A percentile compares a stretch with the other conserved stretches of the same genome.
Evolutionary conservation across 2,329 filamentous ascomycete genomes (phyloP).

Genomic region (Sporothrix sp.): DNA sequence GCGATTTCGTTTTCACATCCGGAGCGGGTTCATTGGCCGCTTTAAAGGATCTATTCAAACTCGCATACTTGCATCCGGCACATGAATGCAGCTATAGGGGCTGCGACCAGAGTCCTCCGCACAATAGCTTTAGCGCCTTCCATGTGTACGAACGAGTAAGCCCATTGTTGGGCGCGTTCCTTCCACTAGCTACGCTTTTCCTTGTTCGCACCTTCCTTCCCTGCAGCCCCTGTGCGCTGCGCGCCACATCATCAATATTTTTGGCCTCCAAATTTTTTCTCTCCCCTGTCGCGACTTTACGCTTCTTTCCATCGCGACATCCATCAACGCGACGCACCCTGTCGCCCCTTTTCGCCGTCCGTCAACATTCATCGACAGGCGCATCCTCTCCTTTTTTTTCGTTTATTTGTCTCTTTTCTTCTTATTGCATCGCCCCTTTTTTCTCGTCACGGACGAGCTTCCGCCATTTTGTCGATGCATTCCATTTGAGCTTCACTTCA

Average conservation of each 20-base stretch:
- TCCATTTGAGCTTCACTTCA: slow-evolving; percentile 6
- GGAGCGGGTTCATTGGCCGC: too few species aligned
- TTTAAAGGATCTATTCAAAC: too few species aligned
- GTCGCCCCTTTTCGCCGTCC: background rate
- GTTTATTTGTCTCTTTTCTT: background rate
- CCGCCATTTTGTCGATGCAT: slow-evolving; percentile 10
- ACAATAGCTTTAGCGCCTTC: background rate
- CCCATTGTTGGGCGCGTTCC: background rate
- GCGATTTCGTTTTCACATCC: too few species aligned
- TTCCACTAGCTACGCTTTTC: slow-evolving; percentile 7
- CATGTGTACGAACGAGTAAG: too few species aligned
- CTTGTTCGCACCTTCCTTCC: slow-evolving; percentile 3
- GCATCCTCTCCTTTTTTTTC: slow-evolving; percentile 4
- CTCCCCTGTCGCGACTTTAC: slow-evolving; percentile 11
- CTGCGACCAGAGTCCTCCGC: background rate
- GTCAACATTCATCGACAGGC: slow-evolving; percentile 7
- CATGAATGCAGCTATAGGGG: background rate
- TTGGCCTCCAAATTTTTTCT: slow-evolving; percentile 10
- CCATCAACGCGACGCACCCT: slow-evolving; percentile 12
- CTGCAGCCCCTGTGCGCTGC: slow-evolving; percentile 5
- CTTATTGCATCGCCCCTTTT: background rate
- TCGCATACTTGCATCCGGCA: background rate
- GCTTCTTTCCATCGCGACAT: slow-evolving; percentile 11
- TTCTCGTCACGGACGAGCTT: background rate
- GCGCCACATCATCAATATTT: slow-evolving; percentile 15